Evolutionary conservation across 768 basidiomycete genomes (phyloP).

Genomic region (Aureoboletus auriporus): DNA sequence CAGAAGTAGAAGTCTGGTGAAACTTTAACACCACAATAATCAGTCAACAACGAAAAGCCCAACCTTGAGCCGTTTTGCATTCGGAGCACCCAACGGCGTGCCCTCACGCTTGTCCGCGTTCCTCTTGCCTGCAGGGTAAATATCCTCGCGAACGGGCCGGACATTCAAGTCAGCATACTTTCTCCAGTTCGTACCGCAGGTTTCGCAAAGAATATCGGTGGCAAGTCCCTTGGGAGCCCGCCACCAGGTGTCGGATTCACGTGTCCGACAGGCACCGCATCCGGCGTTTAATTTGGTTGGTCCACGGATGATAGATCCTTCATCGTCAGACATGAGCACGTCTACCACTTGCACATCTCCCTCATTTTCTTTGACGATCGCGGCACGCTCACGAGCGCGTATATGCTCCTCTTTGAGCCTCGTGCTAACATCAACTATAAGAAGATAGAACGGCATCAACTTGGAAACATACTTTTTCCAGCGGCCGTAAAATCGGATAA

Average conservation of each 20-base stretch:
- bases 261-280: slow-evolving; percentile 84
- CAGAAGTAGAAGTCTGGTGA: slow-evolving; percentile 28
- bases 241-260: slow-evolving; percentile 83
- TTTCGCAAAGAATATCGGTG: slow-evolving; percentile 77
- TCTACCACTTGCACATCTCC: slow-evolving; percentile 29
- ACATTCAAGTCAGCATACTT: slow-evolving; percentile 91
- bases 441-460: slow-evolving; percentile 6
- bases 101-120: slow-evolving; percentile 57
- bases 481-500: slow-evolving; percentile 79
- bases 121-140: slow-evolving; percentile 41
- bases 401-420: slow-evolving; percentile 69
- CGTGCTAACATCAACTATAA: slow-evolving; percentile 36
- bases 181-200: slow-evolving; percentile 84
- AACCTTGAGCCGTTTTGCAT: slow-evolving; percentile 65
- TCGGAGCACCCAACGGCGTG: slow-evolving; percentile 46
- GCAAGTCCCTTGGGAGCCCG: slow-evolving; percentile 85
- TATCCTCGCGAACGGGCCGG: slow-evolving; percentile 66
- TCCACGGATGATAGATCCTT: slow-evolving; percentile 66
- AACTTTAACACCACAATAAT: neutral
- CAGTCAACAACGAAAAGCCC: slow-evolving; percentile 3
- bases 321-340: slow-evolving; percentile 53
- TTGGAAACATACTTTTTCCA: slow-evolving; percentile 70
- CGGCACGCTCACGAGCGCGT: slow-evolving; percentile 39
- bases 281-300: slow-evolving; percentile 49
- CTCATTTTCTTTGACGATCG: slow-evolving; percentile 24